These are phyloP conservation scores for Heterobasidion occidentale DNA, from an alignment of 1,284 basidiomycete genomes.

Conservation along the genomic window DNA sequence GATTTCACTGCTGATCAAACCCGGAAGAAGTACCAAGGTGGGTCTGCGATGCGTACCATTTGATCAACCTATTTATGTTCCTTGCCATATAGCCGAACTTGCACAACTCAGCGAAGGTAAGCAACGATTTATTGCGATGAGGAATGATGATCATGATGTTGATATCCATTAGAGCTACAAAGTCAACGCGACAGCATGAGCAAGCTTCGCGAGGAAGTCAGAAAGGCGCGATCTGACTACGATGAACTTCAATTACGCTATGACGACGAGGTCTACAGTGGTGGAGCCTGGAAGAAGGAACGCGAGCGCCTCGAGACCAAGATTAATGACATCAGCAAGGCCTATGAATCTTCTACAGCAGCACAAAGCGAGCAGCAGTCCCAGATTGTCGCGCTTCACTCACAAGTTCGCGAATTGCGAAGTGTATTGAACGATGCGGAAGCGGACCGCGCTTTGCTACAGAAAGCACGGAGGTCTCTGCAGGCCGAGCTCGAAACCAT, in stretches of 20 bases:
- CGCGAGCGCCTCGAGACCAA: slow-evolving; percentile 80
- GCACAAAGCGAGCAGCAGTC: slow-evolving; percentile 75
- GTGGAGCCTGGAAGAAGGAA: slow-evolving; percentile 79
- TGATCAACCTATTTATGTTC: background rate
- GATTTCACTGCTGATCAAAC: slow-evolving; percentile 75
- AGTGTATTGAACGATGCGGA: slow-evolving; percentile 78
- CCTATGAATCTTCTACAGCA: slow-evolving; percentile 67
- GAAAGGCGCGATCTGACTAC: slow-evolving; percentile 68
- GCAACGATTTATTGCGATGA: background rate
- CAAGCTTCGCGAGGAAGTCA: slow-evolving; percentile 70
- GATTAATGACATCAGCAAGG: slow-evolving; percentile 68
- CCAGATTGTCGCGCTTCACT: slow-evolving; percentile 76
- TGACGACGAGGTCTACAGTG: slow-evolving; percentile 73
- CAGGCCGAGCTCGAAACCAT: slow-evolving; percentile 77
- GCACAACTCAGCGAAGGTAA: slow-evolving; percentile 72
- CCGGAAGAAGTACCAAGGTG: slow-evolving; percentile 78
- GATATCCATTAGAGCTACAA: slow-evolving; percentile 48
- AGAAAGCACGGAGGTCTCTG: slow-evolving; percentile 75
- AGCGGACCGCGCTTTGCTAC: slow-evolving; percentile 68
- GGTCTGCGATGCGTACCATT: background rate
- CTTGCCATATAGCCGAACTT: slow-evolving; percentile 45
- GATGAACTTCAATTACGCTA: slow-evolving; percentile 71
- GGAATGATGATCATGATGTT: slow-evolving; percentile 6
- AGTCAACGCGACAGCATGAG: slow-evolving; percentile 70
- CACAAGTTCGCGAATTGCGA: slow-evolving; percentile 79